phyloP scores from a whole-genome alignment of 148 eudicot genomes.

The Fagopyrum tataricum region DNA sequence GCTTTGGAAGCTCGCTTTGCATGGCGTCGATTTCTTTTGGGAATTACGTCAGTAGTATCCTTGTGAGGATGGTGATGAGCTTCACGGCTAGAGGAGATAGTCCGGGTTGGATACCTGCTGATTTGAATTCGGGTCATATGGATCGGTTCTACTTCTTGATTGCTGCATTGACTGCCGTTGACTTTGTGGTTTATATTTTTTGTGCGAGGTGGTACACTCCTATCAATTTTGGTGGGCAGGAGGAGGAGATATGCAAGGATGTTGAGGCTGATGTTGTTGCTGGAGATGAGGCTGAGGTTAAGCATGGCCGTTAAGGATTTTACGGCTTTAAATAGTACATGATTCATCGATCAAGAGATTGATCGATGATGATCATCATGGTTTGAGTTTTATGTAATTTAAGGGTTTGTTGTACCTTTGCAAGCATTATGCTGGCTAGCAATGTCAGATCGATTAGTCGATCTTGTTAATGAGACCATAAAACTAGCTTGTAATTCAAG shows the following conservation, averaged over 20 bases:
- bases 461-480: neutral
- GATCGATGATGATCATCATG: neutral
- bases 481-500: neutral
- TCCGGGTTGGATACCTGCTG: constrained; percentile 73
- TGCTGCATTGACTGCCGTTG: constrained; percentile 37
- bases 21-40: constrained; percentile 93
- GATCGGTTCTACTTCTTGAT: constrained; percentile 79
- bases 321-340: neutral
- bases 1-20: constrained; percentile 83
- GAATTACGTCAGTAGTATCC: constrained; percentile 59
- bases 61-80: constrained; percentile 63
- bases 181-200: constrained; percentile 38
- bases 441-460: neutral
- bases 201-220: constrained; percentile 72
- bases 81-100: constrained; percentile 35
- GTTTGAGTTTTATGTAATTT: neutral
- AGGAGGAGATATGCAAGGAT: neutral
- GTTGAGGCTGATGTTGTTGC: neutral
- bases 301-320: neutral
- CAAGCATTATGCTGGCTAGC: neutral
- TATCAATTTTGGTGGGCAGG: constrained; percentile 20
- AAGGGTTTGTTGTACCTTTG: neutral
- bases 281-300: neutral
- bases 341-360: too few species aligned
- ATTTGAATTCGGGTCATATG: constrained; percentile 65